phyloP scores from a whole-genome alignment of 345 rosid species.

The Gossypium turneri region DNA sequence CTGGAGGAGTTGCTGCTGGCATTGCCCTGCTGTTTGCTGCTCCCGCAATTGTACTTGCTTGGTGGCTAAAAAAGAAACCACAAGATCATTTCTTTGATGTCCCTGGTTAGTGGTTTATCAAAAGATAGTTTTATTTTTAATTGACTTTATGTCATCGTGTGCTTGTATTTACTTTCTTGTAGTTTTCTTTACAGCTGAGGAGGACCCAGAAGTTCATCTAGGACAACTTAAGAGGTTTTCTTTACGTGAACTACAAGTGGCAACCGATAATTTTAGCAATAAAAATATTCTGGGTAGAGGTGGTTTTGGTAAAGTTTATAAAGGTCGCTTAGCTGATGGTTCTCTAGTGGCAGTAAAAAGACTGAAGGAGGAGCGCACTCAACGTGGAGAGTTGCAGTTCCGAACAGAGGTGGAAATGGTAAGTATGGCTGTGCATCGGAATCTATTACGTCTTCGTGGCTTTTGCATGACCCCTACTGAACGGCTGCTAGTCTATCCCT shows the following conservation, averaged over 20 bases:
- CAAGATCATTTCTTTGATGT: conserved; percentile 89
- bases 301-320: conserved; percentile 95
- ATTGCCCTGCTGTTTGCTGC: conserved; percentile 94
- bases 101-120: conserved; percentile 55
- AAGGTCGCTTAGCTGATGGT: conserved; percentile 89
- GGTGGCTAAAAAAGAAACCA: conserved; percentile 92
- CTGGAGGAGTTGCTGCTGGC: conserved; percentile 99
- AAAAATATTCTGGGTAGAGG: conserved; percentile 93
- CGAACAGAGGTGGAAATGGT: no score
- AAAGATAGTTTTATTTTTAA: background rate
- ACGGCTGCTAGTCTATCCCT: no score
- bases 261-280: conserved; percentile 86
- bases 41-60: conserved; percentile 93
- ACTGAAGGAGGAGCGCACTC: conserved; percentile 74
- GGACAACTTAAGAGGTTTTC: conserved; percentile 98
- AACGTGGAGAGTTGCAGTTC: no score
- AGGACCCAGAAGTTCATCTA: conserved; percentile 94
- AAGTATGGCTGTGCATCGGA: no score
- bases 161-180: conserved; percentile 11
- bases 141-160: background rate
- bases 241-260: conserved; percentile 87
- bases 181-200: conserved; percentile 60
- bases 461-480: no score
- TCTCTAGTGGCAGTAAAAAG: conserved; percentile 94
- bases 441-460: no score